phyloP scores from a whole-genome alignment of 768 basidiomycete genomes.

The Russula brevipes region DNA sequence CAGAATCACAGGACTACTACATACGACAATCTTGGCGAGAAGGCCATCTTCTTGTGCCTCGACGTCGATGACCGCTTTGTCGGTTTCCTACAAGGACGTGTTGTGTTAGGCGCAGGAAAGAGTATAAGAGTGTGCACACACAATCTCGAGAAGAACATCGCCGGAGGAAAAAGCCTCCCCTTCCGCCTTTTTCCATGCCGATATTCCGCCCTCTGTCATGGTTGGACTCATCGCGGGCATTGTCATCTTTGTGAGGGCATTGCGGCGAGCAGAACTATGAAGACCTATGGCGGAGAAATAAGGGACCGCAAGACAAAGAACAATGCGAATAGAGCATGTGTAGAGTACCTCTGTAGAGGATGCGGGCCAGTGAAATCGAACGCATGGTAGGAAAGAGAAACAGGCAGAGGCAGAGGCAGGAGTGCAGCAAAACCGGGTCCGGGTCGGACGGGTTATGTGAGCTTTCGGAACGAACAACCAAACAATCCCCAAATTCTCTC shows the following conservation, averaged over 20 bases:
- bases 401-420: conserved; percentile 27
- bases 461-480: conserved; percentile 25
- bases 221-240: conserved; percentile 99
- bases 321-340: conserved; percentile 43
- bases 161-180: conserved; percentile 86
- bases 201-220: conserved; percentile 99
- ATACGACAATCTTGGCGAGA: conserved; percentile 92
- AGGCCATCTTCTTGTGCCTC: conserved; percentile 98
- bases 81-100: conserved; percentile 71
- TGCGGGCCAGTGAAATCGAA: conserved; percentile 50
- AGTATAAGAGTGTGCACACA: conserved; percentile 37
- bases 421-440: not conserved
- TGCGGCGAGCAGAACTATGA: conserved; percentile 71
- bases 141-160: conserved; percentile 95
- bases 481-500: conserved; percentile 20
- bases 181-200: conserved; percentile 95
- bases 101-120: conserved; percentile 18
- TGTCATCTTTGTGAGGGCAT: conserved; percentile 80
- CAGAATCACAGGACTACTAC: conserved; percentile 29
- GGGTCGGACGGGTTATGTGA: conserved; percentile 24
- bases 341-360: conserved; percentile 66
- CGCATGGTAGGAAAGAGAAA: conserved; percentile 43
- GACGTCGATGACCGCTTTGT: conserved; percentile 99
- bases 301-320: conserved; percentile 36
- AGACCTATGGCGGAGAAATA: conserved; percentile 48